Percentiles rank a stretch among this genome's conserved stretches.
Conservation (phyloP, 2,329 filamentous ascomycete species). For the Neofusicoccum kwambonambiense region DNA sequence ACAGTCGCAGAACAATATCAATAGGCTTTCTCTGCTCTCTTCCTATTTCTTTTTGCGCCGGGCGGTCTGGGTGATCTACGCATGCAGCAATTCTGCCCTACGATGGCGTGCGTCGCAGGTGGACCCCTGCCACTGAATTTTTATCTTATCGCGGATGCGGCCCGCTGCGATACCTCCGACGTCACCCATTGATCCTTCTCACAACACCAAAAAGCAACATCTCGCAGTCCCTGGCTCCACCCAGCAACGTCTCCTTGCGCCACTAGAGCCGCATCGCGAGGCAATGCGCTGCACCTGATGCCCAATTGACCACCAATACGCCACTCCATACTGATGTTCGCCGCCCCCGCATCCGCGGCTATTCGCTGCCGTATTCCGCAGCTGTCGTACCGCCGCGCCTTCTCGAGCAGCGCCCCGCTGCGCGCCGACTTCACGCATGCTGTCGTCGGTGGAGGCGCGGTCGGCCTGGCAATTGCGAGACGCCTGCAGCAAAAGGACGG, state of each 20-base stretch:
- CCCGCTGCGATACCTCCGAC: neutral
- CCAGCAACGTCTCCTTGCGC: neutral
- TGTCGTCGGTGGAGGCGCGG: slow-evolving; percentile 68
- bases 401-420: slow-evolving; percentile 2
- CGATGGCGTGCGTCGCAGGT: slow-evolving; percentile 5
- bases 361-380: neutral
- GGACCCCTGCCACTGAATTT: neutral
- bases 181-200: neutral
- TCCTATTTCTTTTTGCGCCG: neutral
- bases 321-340: neutral
- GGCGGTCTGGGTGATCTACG: slow-evolving; percentile 2
- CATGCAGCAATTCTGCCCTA: slow-evolving; percentile 15
- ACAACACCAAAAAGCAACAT: slow-evolving; percentile 8
- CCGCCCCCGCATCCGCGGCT: neutral
- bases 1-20: neutral
- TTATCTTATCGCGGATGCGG: slow-evolving; percentile 6
- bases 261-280: neutral
- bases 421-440: slow-evolving; percentile 63
- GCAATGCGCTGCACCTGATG: neutral
- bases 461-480: slow-evolving; percentile 77
- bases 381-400: neutral
- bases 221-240: neutral
- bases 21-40: neutral
- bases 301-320: neutral
- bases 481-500: slow-evolving; percentile 62